Conservation (phyloP, 73 alveolate species). For the Effrenium voratum region DNA sequence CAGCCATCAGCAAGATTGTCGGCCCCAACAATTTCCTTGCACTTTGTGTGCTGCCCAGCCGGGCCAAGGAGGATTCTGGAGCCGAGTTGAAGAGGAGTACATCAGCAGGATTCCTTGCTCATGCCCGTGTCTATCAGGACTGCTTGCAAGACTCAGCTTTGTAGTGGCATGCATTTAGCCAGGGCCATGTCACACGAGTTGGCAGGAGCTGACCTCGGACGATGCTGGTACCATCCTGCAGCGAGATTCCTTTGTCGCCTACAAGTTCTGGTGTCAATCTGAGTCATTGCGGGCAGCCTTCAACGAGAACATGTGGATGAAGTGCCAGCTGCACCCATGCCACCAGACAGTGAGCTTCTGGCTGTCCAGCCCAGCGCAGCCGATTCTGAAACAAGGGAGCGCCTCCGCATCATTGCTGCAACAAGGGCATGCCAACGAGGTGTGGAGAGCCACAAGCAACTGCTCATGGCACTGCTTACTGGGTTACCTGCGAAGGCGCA, state of each 20-base stretch:
- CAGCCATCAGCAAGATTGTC: too few species aligned
- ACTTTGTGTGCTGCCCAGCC: too few species aligned
- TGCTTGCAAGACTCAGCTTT: too few species aligned
- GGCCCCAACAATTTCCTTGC: too few species aligned
- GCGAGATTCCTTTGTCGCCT: background rate
- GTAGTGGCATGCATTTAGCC: too few species aligned
- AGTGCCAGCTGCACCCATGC: background rate
- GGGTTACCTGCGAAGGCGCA: background rate
- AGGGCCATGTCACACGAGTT: too few species aligned
- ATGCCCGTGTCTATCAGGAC: too few species aligned
- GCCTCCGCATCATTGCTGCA: background rate
- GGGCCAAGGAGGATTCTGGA: too few species aligned
- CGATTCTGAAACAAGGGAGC: background rate
- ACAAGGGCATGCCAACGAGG: conserved; percentile 44
- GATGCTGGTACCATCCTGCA: too few species aligned
- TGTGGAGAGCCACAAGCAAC: background rate
- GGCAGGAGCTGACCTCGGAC: too few species aligned
- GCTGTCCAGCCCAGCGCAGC: background rate
- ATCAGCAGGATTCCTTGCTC: too few species aligned
- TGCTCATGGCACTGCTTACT: background rate
- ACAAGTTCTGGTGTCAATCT: background rate
- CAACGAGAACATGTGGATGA: background rate
- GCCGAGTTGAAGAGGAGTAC: too few species aligned
- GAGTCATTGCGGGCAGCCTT: background rate
- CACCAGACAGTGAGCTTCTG: background rate